phyloP scores from a whole-genome alignment of 2,329 filamentous ascomycete species.

The Sclerotinia subarctica region DNA sequence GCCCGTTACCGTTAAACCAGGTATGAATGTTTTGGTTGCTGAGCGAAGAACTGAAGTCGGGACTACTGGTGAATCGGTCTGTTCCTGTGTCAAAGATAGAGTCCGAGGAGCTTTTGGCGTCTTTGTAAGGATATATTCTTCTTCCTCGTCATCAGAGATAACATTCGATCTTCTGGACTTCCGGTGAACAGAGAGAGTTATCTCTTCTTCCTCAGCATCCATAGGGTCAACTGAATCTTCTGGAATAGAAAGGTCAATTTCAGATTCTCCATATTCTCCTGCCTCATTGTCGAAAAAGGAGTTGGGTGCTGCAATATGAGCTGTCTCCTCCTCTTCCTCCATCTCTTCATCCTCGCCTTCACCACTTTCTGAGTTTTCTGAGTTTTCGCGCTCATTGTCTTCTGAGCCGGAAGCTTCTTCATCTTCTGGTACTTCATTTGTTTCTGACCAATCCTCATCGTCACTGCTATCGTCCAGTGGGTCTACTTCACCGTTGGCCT shows the following conservation, averaged over 20 bases:
- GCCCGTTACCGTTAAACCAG: conserved; percentile 59
- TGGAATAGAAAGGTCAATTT: conserved; percentile 36
- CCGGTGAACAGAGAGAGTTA: conserved; percentile 25
- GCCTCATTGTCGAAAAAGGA: conserved; percentile 37
- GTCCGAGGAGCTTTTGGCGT: conserved; percentile 27
- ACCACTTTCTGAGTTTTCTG: conserved; percentile 39
- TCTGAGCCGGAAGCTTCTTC: conserved; percentile 43
- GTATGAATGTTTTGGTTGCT: conserved; percentile 67
- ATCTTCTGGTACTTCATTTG: conserved; percentile 42
- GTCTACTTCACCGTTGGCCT: conserved; percentile 44
- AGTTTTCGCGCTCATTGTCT: conserved; percentile 41
- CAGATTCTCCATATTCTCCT: conserved; percentile 41
- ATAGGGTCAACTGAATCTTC: conserved; percentile 32
- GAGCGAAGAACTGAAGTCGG: conserved; percentile 66
- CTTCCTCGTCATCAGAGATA: conserved; percentile 45
- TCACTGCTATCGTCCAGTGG: conserved; percentile 52
- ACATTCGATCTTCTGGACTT: conserved; percentile 32
- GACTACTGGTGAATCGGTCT: conserved; percentile 46
- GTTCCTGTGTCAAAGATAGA: conserved; percentile 38
- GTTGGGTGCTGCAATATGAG: conserved; percentile 37
- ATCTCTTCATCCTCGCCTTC: conserved; percentile 25
- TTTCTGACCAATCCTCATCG: conserved; percentile 53
- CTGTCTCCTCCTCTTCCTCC: conserved; percentile 50
- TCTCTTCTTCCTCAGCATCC: conserved; percentile 36
- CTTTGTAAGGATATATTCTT: conserved; percentile 37